Evolutionary conservation across 805 yeast genomes (phyloP), one percentile per base, ranked within the genome.

Genomic region (Kodamaea nitidulidarum): DNA sequence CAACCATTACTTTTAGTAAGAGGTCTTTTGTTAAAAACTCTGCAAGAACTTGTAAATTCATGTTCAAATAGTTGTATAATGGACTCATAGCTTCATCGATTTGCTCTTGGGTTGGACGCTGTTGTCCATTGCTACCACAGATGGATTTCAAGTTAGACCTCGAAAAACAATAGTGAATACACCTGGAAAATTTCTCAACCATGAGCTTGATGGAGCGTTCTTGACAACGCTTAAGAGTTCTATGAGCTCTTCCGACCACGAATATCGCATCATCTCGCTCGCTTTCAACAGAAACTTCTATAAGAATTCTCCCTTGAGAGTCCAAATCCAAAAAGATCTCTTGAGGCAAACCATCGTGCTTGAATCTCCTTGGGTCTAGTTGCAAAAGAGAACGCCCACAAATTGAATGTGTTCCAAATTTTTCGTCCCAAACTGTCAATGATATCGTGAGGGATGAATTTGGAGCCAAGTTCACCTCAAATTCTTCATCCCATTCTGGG

Each of bases 401-500:
- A 4, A 84, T 60, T 7, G 77, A 77, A 43, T 83, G 83, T 7
- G 76, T 70, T 2, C 77, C 67, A 7, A 76, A 47, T 29, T 59
- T 63, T 30, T 78, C 82, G 50, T 81, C 82, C 95, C 95, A 86
- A 0, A 85, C 75, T 1, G 82, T 80, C 1, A 78, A 74, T 2
- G 78, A 71, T 1, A 84, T 47, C 18, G 76, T 67, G 26, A 71
- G 61, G 2, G 73, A 54, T 2, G 71, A 58, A 15, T 67, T 60
- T 0, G 72, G 68, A 11, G 60, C 56, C 10, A 67, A 37, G 3
- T 65, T 62, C 7, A 67, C 42, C 56, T 88, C 95, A 55, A 88
- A 86, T 41, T 84, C 85, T 63, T 90, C 96, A 51, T 86, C 85
- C 95, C 95, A 91, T 11, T 73, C 76, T 0, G 97, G 96, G 49